A percentile compares a stretch with the other conserved stretches of the same genome.
Evolutionary conservation across 495 filamentous ascomycete genomes (phyloP).

Genomic region (Talaromyces adpressus): DNA sequence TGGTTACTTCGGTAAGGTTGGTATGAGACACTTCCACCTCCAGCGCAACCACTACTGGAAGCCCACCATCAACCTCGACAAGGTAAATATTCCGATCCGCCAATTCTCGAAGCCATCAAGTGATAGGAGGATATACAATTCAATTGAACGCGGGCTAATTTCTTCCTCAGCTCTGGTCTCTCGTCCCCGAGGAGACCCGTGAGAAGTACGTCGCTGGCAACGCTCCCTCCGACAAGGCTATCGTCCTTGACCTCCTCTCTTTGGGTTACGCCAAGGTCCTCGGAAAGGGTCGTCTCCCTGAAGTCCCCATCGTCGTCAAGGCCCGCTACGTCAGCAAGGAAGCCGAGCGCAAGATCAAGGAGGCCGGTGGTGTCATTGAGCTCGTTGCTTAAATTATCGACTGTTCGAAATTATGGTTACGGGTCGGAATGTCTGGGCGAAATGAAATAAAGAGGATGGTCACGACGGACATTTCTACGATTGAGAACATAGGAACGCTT

Average conservation of each 20-base stretch:
- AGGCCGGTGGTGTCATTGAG: constrained; percentile 81
- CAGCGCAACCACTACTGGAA: constrained; percentile 87
- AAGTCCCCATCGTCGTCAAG: constrained; percentile 80
- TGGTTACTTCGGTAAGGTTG: constrained; percentile 97
- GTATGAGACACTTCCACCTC: constrained; percentile 95
- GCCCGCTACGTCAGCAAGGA: constrained; percentile 81
- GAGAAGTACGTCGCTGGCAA: constrained; percentile 70
- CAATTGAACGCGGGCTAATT: not conserved
- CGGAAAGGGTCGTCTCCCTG: constrained; percentile 84
- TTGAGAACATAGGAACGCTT: not conserved
- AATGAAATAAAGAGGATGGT: constrained; percentile 26
- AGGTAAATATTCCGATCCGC: constrained; percentile 46
- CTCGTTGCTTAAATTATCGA: constrained; percentile 66
- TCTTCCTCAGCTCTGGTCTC: constrained; percentile 62
- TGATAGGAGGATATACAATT: not conserved
- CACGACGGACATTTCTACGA: constrained; percentile 6
- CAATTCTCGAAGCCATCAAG: not conserved
- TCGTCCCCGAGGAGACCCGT: constrained; percentile 74
- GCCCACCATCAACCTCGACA: constrained; percentile 84
- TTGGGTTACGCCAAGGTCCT: constrained; percentile 91
- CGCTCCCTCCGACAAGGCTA: constrained; percentile 66
- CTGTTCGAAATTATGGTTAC: not conserved
- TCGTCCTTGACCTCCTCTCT: constrained; percentile 86
- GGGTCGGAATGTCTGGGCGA: constrained; percentile 20
- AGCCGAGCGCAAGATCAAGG: constrained; percentile 93